Conservation (phyloP, 2,329 filamentous ascomycete genomes). For the Apiospora arundinis region DNA sequence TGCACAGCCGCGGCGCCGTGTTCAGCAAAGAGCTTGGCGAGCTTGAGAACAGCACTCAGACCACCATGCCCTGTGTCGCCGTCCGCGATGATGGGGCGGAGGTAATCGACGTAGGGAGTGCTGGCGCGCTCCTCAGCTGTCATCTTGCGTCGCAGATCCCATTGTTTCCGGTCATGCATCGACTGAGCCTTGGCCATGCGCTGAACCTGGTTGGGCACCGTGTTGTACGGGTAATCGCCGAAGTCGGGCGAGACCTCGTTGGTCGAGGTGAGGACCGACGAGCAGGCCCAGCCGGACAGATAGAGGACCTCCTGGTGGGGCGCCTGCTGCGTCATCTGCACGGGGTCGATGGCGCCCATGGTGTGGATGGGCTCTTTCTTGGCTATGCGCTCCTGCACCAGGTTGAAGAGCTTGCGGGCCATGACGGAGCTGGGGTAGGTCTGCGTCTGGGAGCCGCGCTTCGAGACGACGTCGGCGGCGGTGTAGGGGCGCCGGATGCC, state of each 20-base stretch:
- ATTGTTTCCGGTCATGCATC: slow-evolving; percentile 95
- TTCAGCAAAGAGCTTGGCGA: slow-evolving; percentile 97
- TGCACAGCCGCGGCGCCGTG: slow-evolving; percentile 96
- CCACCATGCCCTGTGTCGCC: slow-evolving; percentile 97
- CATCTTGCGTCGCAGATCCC: slow-evolving; percentile 83
- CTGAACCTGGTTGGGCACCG: slow-evolving; percentile 97
- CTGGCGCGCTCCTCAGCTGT: slow-evolving; percentile 72
- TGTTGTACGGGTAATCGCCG: slow-evolving; percentile 99
- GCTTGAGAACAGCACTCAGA: slow-evolving; percentile 89
- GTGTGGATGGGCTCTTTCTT: slow-evolving; percentile 92
- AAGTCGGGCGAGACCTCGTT: slow-evolving; percentile 99
- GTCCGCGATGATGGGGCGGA: slow-evolving; percentile 94
- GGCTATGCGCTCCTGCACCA: slow-evolving; percentile 78
- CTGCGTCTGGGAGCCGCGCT: slow-evolving; percentile 86
- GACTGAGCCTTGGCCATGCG: slow-evolving; percentile 95
- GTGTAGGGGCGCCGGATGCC: slow-evolving; percentile 93
- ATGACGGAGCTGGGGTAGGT: slow-evolving; percentile 92
- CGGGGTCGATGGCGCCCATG: slow-evolving; percentile 97
- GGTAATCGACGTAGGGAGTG: slow-evolving; percentile 87
- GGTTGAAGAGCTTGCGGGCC: slow-evolving; percentile 92
- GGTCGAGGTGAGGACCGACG: slow-evolving; percentile 87
- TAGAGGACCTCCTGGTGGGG: slow-evolving; percentile 96
- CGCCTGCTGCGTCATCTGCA: slow-evolving; percentile 99
- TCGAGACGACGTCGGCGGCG: slow-evolving; percentile 89
- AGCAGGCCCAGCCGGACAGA: slow-evolving; percentile 97